Evolutionary conservation across 768 basidiomycete species (phyloP).

Genomic region (Thelephora aurantiotincta): DNA sequence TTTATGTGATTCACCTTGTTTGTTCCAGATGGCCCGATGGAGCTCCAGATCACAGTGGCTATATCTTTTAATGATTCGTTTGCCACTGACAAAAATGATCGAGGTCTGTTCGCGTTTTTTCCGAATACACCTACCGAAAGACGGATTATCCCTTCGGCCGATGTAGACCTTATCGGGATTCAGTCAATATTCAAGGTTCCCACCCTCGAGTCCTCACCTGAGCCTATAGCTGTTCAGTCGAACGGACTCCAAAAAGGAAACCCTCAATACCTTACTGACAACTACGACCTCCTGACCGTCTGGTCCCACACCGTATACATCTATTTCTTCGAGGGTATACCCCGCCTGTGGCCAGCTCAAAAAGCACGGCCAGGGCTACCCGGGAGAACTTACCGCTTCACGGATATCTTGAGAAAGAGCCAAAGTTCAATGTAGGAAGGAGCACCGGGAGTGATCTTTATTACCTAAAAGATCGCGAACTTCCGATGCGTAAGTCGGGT

Average conservation of each 20-base stretch:
- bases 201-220: too few species aligned
- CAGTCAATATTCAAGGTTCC: background rate
- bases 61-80: constrained; percentile 64
- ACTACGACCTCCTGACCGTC: constrained; percentile 36
- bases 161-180: constrained; percentile 73
- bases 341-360: constrained; percentile 46
- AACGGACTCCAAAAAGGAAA: background rate
- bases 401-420: constrained; percentile 40
- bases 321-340: constrained; percentile 70
- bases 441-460: constrained; percentile 2
- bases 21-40: constrained; percentile 75
- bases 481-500: constrained; percentile 56
- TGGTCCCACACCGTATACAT: constrained; percentile 49
- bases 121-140: constrained; percentile 47
- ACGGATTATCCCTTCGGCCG: constrained; percentile 75
- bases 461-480: constrained; percentile 77
- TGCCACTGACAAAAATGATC: constrained; percentile 40
- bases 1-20: constrained; percentile 53
- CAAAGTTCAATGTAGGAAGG: background rate
- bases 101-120: background rate
- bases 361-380: background rate
- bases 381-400: constrained; percentile 48
- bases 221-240: constrained; percentile 3
- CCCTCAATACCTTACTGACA: constrained; percentile 31
- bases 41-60: constrained; percentile 54